Percentiles rank a stretch among this genome's conserved stretches.
These are phyloP conservation scores for Erodium trifolium DNA, from an alignment of 441 rosid genomes.

Conservation along the genomic window DNA sequence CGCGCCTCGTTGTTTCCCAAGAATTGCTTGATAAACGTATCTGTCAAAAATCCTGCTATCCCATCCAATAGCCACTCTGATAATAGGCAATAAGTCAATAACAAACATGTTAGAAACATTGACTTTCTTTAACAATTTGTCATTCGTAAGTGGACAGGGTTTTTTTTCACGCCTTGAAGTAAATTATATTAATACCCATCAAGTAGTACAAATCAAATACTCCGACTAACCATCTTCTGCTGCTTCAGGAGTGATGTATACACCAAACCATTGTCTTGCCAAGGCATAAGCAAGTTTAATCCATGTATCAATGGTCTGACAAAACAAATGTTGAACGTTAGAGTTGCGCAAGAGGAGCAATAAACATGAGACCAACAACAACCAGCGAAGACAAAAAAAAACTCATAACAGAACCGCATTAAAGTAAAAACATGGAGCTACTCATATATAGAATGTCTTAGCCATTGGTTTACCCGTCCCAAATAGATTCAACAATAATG, in stretches of 20 bases:
- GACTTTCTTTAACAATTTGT: background rate
- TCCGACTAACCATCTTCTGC: slow-evolving; percentile 73
- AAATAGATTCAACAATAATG: background rate
- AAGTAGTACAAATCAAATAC: slow-evolving; percentile 13
- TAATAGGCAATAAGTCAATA: slow-evolving; percentile 24
- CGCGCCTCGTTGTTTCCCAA: slow-evolving; percentile 97
- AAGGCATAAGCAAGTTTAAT: slow-evolving; percentile 84
- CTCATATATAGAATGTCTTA: too few relatives aligned
- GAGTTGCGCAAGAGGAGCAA: slow-evolving; percentile 17
- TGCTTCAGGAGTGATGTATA: slow-evolving; percentile 68
- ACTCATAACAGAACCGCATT: background rate
- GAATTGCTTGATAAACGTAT: slow-evolving; percentile 79
- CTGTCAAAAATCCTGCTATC: slow-evolving; percentile 89
- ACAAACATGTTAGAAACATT: slow-evolving; percentile 22
- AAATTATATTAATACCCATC: slow-evolving; percentile 4
- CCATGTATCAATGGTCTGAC: slow-evolving; percentile 85
- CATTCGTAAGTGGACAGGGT: background rate
- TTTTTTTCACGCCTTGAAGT: background rate
- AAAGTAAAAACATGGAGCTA: too few relatives aligned
- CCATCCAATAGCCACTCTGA: slow-evolving; percentile 98
- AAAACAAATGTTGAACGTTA: slow-evolving; percentile 27
- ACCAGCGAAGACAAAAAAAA: background rate
- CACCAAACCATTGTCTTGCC: slow-evolving; percentile 99
- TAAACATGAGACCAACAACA: slow-evolving; percentile 7
- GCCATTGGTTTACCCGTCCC: background rate